Percentiles rank a stretch among this genome's conserved stretches.
Evolutionary conservation across 306 rosid species (phyloP).

Genomic region (Hippophae tibetana): DNA sequence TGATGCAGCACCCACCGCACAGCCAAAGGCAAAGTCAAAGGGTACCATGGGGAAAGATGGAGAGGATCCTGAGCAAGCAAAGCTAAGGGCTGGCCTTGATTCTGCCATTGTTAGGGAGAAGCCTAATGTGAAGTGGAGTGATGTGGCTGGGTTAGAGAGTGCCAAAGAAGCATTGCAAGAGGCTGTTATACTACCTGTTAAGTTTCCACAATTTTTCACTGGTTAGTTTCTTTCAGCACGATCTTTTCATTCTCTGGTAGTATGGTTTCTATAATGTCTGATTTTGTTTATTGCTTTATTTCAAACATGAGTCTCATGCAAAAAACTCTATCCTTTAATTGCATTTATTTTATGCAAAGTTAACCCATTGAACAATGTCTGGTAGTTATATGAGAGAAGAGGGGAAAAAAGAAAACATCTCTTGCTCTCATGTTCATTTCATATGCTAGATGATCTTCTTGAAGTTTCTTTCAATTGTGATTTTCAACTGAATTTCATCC

Average conservation of each 20-base stretch:
- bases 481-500: too few relatives aligned
- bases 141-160: slow-evolving; percentile 92
- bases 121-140: slow-evolving; percentile 92
- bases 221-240: slow-evolving; percentile 34
- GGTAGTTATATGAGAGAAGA: too few relatives aligned
- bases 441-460: too few relatives aligned
- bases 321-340: too few relatives aligned
- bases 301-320: too few relatives aligned
- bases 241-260: too few relatives aligned
- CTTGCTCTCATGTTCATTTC: too few relatives aligned
- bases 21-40: slow-evolving; percentile 60
- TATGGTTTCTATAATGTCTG: background rate
- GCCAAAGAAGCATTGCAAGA: slow-evolving; percentile 95
- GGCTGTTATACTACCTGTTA: slow-evolving; percentile 90
- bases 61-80: slow-evolving; percentile 78
- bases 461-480: too few relatives aligned
- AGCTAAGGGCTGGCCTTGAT: slow-evolving; percentile 77
- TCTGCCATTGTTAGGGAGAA: slow-evolving; percentile 91
- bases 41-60: slow-evolving; percentile 77
- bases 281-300: background rate
- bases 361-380: too few relatives aligned
- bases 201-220: slow-evolving; percentile 92
- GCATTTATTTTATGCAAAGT: too few relatives aligned
- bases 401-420: too few relatives aligned
- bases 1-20: slow-evolving; percentile 74